phyloP scores from a whole-genome alignment of 1,139 yeast species.

The Schwanniomyces etchellsii region DNA sequence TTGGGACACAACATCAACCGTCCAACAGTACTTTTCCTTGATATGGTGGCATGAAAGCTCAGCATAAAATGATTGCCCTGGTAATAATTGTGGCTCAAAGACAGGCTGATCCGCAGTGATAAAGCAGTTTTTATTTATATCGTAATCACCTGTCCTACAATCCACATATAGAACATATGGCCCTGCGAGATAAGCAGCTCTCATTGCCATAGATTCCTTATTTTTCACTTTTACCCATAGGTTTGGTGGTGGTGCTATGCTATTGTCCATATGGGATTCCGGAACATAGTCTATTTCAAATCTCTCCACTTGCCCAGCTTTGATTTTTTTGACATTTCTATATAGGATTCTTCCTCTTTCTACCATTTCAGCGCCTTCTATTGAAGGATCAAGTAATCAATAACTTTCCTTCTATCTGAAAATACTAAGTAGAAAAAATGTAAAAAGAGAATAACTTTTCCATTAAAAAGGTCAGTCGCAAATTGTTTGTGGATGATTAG shows the following conservation, averaged over 20 bases:
- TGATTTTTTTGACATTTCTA: conserved; percentile 27
- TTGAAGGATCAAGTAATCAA: too few species aligned
- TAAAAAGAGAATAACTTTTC: too few species aligned
- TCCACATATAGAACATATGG: conserved; percentile 89
- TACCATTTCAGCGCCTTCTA: too few species aligned
- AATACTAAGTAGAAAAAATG: too few species aligned
- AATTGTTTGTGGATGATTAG: too few species aligned
- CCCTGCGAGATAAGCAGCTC: conserved; percentile 89
- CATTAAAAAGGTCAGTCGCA: too few species aligned
- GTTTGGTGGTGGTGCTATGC: conserved; percentile 17
- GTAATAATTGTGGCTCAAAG: conserved; percentile 62
- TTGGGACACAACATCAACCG: conserved; percentile 81
- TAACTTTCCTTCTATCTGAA: too few species aligned
- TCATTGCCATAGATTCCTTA: conserved; percentile 62
- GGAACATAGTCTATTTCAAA: conserved; percentile 32
- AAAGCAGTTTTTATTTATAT: conserved; percentile 46
- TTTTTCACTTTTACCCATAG: conserved; percentile 68
- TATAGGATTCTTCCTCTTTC: conserved; percentile 21
- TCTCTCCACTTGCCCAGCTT: conserved; percentile 34
- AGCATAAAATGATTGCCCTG: conserved; percentile 56
- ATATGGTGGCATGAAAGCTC: conserved; percentile 36
- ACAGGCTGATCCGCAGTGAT: conserved; percentile 65
- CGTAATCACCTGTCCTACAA: conserved; percentile 60
- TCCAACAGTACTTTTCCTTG: conserved; percentile 56
- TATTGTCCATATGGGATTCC: conserved; percentile 11